phyloP scores from a whole-genome alignment of 2,329 filamentous ascomycete genomes.

The Ophioceras dolichostomum region DNA sequence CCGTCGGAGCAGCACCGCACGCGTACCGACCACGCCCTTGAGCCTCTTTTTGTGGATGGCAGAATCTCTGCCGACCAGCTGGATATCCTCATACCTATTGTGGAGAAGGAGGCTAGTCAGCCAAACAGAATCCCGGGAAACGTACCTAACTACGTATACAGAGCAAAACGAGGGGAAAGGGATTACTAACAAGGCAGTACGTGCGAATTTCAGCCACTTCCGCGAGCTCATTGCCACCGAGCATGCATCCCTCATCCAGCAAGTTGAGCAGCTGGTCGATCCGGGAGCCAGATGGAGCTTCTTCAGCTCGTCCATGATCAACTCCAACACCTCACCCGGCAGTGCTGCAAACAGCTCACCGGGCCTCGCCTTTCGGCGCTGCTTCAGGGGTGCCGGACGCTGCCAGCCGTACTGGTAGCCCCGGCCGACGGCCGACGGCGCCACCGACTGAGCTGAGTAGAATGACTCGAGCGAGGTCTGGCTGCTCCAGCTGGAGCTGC shows the following conservation, averaged over 20 bases:
- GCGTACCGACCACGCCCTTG: constrained; percentile 34
- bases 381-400: constrained; percentile 21
- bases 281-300: constrained; percentile 32
- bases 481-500: constrained; percentile 14
- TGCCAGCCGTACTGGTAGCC: constrained; percentile 13
- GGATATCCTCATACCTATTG: constrained; percentile 39
- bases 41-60: constrained; percentile 34
- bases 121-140: too few relatives aligned
- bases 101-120: not conserved
- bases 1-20: constrained; percentile 43
- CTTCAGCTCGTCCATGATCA: constrained; percentile 42
- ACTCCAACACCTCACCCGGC: constrained; percentile 44
- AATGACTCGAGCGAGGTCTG: constrained; percentile 14
- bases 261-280: constrained; percentile 47
- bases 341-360: constrained; percentile 43
- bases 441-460: constrained; percentile 5
- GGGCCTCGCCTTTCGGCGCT: constrained; percentile 21
- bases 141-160: too few relatives aligned
- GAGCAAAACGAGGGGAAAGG: not conserved
- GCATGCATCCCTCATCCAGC: constrained; percentile 50
- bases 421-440: constrained; percentile 1
- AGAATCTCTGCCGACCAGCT: constrained; percentile 45
- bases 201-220: constrained; percentile 39
- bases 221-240: constrained; percentile 35
- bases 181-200: constrained; percentile 25